Evolutionary conservation across 1,284 basidiomycete genomes (phyloP).

Genomic region (Leccinum griseonigrum): DNA sequence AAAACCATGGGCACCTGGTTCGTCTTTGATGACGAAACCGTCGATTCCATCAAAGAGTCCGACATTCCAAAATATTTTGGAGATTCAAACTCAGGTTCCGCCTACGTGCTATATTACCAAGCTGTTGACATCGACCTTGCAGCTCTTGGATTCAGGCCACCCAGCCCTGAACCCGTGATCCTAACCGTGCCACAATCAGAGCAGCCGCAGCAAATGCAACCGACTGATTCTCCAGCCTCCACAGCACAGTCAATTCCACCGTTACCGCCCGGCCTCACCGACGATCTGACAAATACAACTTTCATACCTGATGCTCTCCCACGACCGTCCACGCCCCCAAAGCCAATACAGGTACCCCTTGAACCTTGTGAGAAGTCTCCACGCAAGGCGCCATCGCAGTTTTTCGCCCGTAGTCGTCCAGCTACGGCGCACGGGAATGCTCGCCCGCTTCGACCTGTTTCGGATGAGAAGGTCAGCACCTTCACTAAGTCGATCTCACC

Average conservation of each 20-base stretch:
- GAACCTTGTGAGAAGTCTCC: slow-evolving; percentile 24
- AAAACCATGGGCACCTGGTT: slow-evolving; percentile 86
- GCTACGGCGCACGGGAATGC: slow-evolving; percentile 5
- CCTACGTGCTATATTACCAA: slow-evolving; percentile 98
- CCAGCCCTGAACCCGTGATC: slow-evolving; percentile 25
- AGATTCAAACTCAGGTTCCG: slow-evolving; percentile 84
- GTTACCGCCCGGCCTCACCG: slow-evolving; percentile 52
- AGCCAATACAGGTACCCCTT: slow-evolving; percentile 7
- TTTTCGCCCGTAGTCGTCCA: slow-evolving; percentile 15
- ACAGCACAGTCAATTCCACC: slow-evolving; percentile 31
- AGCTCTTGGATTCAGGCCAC: slow-evolving; percentile 60
- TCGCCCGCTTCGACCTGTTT: slow-evolving; percentile 10
- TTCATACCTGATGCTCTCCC: slow-evolving; percentile 34
- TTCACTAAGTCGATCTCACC: slow-evolving; percentile 10
- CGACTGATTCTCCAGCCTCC: slow-evolving; percentile 28
- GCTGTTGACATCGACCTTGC: slow-evolving; percentile 79
- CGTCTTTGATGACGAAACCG: slow-evolving; percentile 94
- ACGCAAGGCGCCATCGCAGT: slow-evolving; percentile 24
- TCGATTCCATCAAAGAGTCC: slow-evolving; percentile 82
- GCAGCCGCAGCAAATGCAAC: slow-evolving; percentile 10
- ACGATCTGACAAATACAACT: slow-evolving; percentile 35
- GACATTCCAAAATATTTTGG: slow-evolving; percentile 96
- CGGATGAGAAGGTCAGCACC: slow-evolving; percentile 17
- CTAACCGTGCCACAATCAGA: slow-evolving; percentile 18
- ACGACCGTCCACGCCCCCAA: slow-evolving; percentile 24